A percentile compares a stretch with the other conserved stretches of the same genome.
phyloP scores from a whole-genome alignment of 2,329 filamentous ascomycete genomes.

The Colletotrichum lini region DNA sequence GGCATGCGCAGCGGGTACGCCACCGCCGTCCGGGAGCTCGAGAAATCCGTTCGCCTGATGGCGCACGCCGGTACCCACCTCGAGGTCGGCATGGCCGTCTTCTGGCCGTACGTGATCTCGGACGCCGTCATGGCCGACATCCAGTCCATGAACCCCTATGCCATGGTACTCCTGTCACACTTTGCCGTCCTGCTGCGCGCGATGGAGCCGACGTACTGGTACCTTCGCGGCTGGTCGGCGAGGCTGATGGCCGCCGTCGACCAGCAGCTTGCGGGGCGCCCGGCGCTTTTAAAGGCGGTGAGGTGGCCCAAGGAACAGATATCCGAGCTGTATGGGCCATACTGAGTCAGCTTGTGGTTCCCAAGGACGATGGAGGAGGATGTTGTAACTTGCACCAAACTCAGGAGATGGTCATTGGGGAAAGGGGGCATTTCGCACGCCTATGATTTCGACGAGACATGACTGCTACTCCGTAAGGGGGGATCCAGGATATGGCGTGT shows the following conservation, averaged over 20 bases:
- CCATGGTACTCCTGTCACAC: constrained; percentile 48
- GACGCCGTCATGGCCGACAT: constrained; percentile 49
- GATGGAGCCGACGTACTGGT: constrained; percentile 49
- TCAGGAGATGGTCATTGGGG: not conserved
- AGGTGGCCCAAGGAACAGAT: constrained; percentile 37
- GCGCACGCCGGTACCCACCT: constrained; percentile 45
- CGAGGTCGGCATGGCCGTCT: constrained; percentile 45
- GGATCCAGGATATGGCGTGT: not conserved
- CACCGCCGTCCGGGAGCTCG: constrained; percentile 42
- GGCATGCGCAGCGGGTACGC: constrained; percentile 44
- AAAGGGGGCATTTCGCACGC: not conserved
- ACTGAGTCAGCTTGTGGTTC: not conserved
- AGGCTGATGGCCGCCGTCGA: constrained; percentile 45
- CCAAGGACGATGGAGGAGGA: fast-evolving
- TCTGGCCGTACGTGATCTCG: constrained; percentile 48
- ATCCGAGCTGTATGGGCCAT: constrained; percentile 9
- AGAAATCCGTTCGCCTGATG: constrained; percentile 43
- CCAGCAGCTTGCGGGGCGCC: not conserved
- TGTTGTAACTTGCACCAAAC: too few relatives aligned
- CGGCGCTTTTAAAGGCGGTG: constrained; percentile 8
- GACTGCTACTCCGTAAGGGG: not conserved
- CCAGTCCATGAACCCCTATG: constrained; percentile 44
- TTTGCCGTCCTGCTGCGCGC: constrained; percentile 46
- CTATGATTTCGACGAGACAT: not conserved
- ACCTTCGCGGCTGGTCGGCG: constrained; percentile 46